A percentile compares a stretch with the other conserved stretches of the same genome.
phyloP scores from a whole-genome alignment of 768 basidiomycete species.

The Rhodotorula babjevae region DNA sequence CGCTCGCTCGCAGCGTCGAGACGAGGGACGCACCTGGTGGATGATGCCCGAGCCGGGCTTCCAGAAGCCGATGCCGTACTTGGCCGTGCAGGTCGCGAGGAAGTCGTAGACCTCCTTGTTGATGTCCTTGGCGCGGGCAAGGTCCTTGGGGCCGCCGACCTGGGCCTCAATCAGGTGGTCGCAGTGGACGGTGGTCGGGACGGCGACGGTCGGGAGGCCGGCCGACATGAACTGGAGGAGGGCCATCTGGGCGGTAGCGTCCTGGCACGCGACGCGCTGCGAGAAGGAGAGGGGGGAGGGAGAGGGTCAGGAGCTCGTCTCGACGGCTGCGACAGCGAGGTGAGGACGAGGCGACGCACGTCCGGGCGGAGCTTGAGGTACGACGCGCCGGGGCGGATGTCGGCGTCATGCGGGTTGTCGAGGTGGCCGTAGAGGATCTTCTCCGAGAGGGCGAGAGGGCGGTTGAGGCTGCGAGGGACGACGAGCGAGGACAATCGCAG shows the following conservation, averaged over 20 bases:
- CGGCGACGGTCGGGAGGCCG: conserved; percentile 93
- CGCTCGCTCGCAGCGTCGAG: not conserved
- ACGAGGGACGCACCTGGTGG: conserved; percentile 29
- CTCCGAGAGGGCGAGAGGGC: conserved; percentile 43
- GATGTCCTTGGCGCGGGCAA: conserved; percentile 81
- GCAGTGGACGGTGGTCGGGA: conserved; percentile 97
- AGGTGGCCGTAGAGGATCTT: conserved; percentile 75
- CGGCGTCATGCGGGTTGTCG: conserved; percentile 85
- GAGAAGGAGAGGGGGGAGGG: not conserved
- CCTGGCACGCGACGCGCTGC: conserved; percentile 54
- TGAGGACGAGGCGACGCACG: conserved; percentile 55
- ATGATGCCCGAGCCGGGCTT: conserved; percentile 98
- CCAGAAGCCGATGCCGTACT: conserved; percentile 99
- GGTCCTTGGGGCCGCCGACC: conserved; percentile 85
- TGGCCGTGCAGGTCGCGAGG: conserved; percentile 87
- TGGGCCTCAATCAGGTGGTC: conserved; percentile 99
- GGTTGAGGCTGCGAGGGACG: conserved; percentile 41
- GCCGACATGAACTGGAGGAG: conserved; percentile 99
- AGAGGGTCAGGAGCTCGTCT: not conserved
- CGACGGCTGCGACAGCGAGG: not conserved
- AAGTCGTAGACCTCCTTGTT: conserved; percentile 99
- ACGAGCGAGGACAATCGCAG: no score
- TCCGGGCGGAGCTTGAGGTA: conserved; percentile 98
- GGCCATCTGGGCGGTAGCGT: conserved; percentile 77
- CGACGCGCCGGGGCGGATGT: conserved; percentile 82